A percentile compares a stretch with the other conserved stretches of the same genome.
These are phyloP conservation scores for Petunia hybrid DNA, from an alignment of 305 asterid species.

Conservation along the genomic window DNA sequence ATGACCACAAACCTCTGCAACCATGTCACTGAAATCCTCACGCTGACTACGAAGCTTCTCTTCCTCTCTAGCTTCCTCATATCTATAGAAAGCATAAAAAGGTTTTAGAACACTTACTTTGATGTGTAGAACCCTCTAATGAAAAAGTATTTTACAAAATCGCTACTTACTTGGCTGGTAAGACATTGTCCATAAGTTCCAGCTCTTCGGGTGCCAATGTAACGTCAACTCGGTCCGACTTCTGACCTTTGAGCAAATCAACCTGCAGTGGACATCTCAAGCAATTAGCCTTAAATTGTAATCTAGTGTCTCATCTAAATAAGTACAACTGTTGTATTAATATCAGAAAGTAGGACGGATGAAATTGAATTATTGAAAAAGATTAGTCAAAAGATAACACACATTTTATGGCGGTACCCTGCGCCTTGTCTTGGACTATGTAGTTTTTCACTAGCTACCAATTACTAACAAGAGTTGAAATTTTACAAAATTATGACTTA, in stretches of 20 bases:
- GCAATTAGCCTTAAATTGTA: conserved; percentile 1
- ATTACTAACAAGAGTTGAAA: conserved; percentile 10
- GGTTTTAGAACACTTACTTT: not conserved
- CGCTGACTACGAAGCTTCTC: conserved; percentile 85
- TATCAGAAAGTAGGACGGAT: not conserved
- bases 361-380: not conserved
- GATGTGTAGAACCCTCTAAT: conserved; percentile 11
- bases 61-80: conserved; percentile 99
- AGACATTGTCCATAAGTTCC: conserved; percentile 92
- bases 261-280: conserved; percentile 56
- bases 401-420: not conserved
- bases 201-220: conserved; percentile 93
- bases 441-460: not conserved
- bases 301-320: not conserved
- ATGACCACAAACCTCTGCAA: conserved; percentile 77
- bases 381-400: not conserved
- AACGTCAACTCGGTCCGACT: conserved; percentile 86
- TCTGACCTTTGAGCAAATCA: conserved; percentile 93
- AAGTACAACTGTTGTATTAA: not conserved
- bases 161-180: conserved; percentile 80
- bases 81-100: conserved; percentile 49
- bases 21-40: conserved; percentile 99
- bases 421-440: conserved; percentile 5
- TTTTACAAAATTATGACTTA: not conserved
- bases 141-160: not conserved